phyloP scores from a whole-genome alignment of 2,329 filamentous ascomycete species.

The Calonectria honghensis region DNA sequence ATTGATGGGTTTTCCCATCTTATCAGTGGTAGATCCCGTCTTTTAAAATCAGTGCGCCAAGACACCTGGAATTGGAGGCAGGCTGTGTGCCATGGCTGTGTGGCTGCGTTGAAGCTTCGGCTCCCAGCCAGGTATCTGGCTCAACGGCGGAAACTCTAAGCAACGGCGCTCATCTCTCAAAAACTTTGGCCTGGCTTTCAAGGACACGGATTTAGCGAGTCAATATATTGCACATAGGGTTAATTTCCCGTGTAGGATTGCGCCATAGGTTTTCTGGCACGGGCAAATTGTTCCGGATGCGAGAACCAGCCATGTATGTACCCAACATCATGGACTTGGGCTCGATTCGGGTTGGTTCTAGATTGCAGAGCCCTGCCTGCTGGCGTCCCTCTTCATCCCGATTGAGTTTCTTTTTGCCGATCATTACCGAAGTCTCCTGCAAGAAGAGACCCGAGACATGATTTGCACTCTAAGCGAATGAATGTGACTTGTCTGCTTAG shows the following conservation, averaged over 20 bases:
- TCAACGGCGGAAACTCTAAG: constrained; percentile 32
- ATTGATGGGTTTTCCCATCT: neutral
- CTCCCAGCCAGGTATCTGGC: constrained; percentile 1
- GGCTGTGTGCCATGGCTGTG: constrained; percentile 2
- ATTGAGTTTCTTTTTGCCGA: constrained; percentile 31
- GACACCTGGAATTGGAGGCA: neutral
- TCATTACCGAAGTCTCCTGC: constrained; percentile 25
- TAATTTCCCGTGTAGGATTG: constrained; percentile 30
- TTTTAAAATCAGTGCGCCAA: neutral
- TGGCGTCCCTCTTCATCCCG: constrained; percentile 23
- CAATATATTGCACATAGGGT: neutral
- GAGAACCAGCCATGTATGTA: constrained; percentile 8
- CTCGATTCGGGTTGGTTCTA: neutral
- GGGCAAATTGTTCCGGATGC: constrained; percentile 13
- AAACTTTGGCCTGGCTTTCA: neutral
- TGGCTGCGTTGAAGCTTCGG: constrained; percentile 20
- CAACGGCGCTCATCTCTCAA: constrained; percentile 10
- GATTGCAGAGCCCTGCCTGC: constrained; percentile 27
- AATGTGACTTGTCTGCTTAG: constrained; percentile 7
- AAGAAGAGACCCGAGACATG: neutral
- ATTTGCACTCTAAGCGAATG: neutral
- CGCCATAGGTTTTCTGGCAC: neutral
- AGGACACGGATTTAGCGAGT: neutral
- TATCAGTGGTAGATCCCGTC: neutral
- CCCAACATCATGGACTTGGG: constrained; percentile 18